Base-by-base conservation (phyloP, 2,329 filamentous ascomycete species). In the Cladosporium sp. region DNA sequence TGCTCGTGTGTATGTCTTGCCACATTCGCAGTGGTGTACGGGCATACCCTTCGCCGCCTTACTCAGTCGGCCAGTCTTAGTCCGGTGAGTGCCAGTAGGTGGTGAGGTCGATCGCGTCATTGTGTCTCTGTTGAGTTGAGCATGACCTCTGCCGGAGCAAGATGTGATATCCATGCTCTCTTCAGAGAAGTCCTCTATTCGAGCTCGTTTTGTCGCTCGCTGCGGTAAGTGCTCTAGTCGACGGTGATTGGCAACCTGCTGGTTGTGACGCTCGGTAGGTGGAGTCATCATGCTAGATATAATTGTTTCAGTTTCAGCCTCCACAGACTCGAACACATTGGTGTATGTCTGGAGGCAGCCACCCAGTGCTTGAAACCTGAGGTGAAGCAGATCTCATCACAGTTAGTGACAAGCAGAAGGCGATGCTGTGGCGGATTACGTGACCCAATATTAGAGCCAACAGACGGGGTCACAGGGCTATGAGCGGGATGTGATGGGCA, bases 1-100 rank as follows among this genome's bases (percentile, higher is more conserved):
- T 20, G 76, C 76, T 38, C 77, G 72, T 12, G 77, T 79, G 64
- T 79, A 80, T 12, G 73, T 75, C 76, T 76, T 76, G 66, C 76
- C 76, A 63, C 77, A 80, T 12, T 64, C 63, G 63, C 77, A 79
- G 43, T 73, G 67, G 60, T 79, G 77, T 19, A 79, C 67, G 9
- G 67, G 73, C 61, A 76, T 75, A 14, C 77, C 77, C 60, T 80
- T 80, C 63, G 76, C 74, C 6, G 77, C 77, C 67, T 78, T 79
- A 59, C 75, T 78, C 52, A 79, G 73, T 28, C 77, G 72, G 19
- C 77, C 77, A 25, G 77, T 79, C 61, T 72, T 73, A 19, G 77
- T 80, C 20, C 19, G 59, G 73, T 70, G 56, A 76, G 36, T 28
- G 37, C 66, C 19, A 64, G 22, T n/a, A 30, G 22, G 64, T 52